A percentile compares a stretch with the other conserved stretches of the same genome.
phyloP scores from a whole-genome alignment of 345 rosid genomes.

The Arabidopsis arenosa region DNA sequence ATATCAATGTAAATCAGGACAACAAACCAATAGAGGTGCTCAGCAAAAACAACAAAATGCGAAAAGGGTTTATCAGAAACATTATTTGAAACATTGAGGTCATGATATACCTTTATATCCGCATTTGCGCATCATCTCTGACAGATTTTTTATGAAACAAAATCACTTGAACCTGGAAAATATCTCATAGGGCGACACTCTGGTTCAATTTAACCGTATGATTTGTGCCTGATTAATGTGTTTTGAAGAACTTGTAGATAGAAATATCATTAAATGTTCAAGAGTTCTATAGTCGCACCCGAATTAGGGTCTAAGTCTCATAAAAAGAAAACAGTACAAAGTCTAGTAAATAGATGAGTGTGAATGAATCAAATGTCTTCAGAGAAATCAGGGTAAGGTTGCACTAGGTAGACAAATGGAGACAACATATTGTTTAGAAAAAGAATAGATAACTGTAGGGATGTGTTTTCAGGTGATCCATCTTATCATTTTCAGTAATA shows the following conservation, averaged over 20 bases:
- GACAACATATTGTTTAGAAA: neutral
- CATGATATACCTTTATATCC: constrained; percentile 54
- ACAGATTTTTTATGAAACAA: constrained; percentile 17
- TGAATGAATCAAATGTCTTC: neutral
- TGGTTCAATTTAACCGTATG: neutral
- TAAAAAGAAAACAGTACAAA: neutral
- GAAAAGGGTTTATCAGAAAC: neutral
- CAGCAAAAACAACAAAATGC: neutral
- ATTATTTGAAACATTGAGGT: constrained; percentile 1
- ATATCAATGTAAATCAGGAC: constrained; percentile 14
- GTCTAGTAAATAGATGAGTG: neutral
- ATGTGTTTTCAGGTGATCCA: neutral
- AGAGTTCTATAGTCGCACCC: constrained; percentile 1
- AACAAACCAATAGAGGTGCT: constrained; percentile 11
- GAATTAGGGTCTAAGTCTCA: neutral
- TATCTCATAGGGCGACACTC: neutral
- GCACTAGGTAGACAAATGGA: neutral
- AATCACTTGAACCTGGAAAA: neutral
- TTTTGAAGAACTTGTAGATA: neutral
- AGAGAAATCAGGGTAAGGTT: neutral
- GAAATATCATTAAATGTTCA: neutral
- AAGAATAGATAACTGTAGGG: neutral
- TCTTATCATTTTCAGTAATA: neutral
- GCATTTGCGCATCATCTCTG: constrained; percentile 47
- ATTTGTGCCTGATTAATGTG: neutral